Percentiles rank a stretch among this genome's conserved stretches.
Evolutionary conservation across 208 protist genomes (phyloP).

Genomic region (Trypanosoma scelopori): DNA sequence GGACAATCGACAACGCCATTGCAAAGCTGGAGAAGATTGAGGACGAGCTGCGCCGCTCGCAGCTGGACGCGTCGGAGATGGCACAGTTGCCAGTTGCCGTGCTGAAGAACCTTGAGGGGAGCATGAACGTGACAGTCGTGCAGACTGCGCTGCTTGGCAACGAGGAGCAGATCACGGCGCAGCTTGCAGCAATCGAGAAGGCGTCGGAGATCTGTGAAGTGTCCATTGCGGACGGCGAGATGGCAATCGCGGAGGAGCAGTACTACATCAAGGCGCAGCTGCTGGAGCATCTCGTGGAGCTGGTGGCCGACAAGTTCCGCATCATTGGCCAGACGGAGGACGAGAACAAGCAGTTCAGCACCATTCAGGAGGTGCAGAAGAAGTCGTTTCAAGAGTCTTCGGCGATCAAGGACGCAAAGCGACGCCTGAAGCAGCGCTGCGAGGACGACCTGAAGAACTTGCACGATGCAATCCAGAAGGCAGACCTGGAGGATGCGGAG

Average conservation of each 20-base stretch:
- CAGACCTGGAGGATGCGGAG: constrained; percentile 79
- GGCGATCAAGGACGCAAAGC: constrained; percentile 80
- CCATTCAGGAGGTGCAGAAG: constrained; percentile 68
- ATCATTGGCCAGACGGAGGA: constrained; percentile 61
- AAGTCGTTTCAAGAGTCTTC: constrained; percentile 73
- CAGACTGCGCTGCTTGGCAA: constrained; percentile 51
- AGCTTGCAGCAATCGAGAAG: constrained; percentile 48
- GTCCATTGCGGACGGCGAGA: constrained; percentile 47
- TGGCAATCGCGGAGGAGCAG: constrained; percentile 58
- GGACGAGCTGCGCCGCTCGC: constrained; percentile 54
- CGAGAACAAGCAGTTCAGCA: constrained; percentile 47
- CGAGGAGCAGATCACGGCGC: constrained; percentile 56
- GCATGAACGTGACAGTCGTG: constrained; percentile 53
- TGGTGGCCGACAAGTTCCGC: constrained; percentile 53
- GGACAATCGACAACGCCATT: constrained; percentile 52
- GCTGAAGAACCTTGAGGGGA: constrained; percentile 50
- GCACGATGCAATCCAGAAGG: constrained; percentile 78
- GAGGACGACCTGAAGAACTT: constrained; percentile 74
- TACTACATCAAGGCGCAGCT: constrained; percentile 69
- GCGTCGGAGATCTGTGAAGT: constrained; percentile 50
- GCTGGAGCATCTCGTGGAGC: constrained; percentile 54
- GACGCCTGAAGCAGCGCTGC: constrained; percentile 73
- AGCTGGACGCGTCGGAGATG: constrained; percentile 53
- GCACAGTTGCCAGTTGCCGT: constrained; percentile 46
- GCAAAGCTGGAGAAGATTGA: constrained; percentile 54